Evolutionary conservation across 352 stramenopile species (phyloP).

Genomic region (Phytophthora pseudosyringae): DNA sequence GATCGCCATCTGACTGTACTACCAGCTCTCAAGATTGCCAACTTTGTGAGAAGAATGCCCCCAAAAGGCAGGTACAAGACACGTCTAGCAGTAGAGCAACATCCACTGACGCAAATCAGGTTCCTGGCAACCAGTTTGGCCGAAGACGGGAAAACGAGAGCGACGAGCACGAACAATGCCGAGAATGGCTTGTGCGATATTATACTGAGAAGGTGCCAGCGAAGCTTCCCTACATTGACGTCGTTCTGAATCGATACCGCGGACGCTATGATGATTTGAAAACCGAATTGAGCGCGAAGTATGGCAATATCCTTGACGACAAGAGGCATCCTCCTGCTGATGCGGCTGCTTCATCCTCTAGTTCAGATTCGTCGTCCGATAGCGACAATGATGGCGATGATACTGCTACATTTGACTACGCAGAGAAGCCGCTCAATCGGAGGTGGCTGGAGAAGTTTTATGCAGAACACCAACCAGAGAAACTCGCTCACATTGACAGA

Average conservation of each 20-base stretch:
- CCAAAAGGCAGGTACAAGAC: neutral
- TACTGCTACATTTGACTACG: conserved; percentile 21
- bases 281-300: conserved; percentile 57
- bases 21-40: neutral
- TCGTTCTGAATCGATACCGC: conserved; percentile 64
- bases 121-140: conserved; percentile 12
- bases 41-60: conserved; percentile 25
- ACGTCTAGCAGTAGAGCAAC: neutral
- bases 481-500: conserved; percentile 49
- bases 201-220: conserved; percentile 51
- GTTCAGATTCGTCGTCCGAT: conserved; percentile 28
- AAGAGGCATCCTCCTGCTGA: neutral
- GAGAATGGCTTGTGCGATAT: conserved; percentile 55
- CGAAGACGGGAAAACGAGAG: conserved; percentile 25
- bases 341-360: conserved; percentile 7
- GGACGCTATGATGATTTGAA: conserved; percentile 64
- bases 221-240: conserved; percentile 63
- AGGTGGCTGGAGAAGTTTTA: conserved; percentile 70
- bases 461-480: conserved; percentile 53
- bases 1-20: neutral
- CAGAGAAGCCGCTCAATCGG: conserved; percentile 39
- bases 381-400: conserved; percentile 21
- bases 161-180: conserved; percentile 40
- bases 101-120: neutral
- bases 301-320: conserved; percentile 31